Evolutionary conservation across 345 rosid species (phyloP).

Genomic region (Fremontodendron californicum): DNA sequence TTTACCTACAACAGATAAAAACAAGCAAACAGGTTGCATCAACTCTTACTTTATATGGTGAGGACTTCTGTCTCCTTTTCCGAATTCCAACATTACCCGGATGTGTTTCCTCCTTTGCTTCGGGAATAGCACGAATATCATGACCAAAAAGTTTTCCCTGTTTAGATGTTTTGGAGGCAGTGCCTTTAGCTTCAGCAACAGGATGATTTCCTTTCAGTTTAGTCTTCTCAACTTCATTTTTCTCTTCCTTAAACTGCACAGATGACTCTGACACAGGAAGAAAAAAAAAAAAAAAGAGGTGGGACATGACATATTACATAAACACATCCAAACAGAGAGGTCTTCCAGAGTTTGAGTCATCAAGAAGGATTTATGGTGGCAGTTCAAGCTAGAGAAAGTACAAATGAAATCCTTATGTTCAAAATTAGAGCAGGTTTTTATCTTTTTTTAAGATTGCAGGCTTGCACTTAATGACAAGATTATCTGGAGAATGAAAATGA

Average conservation of each 20-base stretch:
- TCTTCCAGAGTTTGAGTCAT: neutral
- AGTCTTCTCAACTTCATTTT: slow-evolving; percentile 35
- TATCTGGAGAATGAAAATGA: neutral
- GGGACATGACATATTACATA: neutral
- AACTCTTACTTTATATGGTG: slow-evolving; percentile 51
- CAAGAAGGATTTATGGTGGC: neutral
- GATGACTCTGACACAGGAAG: slow-evolving; percentile 44
- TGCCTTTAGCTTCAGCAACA: slow-evolving; percentile 38
- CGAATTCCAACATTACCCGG: slow-evolving; percentile 36
- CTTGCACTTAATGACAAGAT: neutral
- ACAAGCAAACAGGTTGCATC: slow-evolving; percentile 11
- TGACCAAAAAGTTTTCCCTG: slow-evolving; percentile 32
- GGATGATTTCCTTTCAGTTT: slow-evolving; percentile 43
- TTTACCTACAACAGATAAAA: neutral
- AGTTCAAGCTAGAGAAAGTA: neutral
- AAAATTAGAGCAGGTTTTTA: neutral
- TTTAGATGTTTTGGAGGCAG: slow-evolving; percentile 35
- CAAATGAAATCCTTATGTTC: neutral
- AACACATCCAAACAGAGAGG: neutral
- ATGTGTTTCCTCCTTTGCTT: slow-evolving; percentile 40
- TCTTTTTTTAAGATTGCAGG: neutral
- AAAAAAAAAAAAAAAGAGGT: slow-evolving; percentile 7
- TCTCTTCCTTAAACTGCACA: slow-evolving; percentile 47
- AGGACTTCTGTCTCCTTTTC: slow-evolving; percentile 56
- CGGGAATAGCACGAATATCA: slow-evolving; percentile 33